Conservation (phyloP, 2,329 filamentous ascomycete genomes). For the Nothopassalora personata region DNA sequence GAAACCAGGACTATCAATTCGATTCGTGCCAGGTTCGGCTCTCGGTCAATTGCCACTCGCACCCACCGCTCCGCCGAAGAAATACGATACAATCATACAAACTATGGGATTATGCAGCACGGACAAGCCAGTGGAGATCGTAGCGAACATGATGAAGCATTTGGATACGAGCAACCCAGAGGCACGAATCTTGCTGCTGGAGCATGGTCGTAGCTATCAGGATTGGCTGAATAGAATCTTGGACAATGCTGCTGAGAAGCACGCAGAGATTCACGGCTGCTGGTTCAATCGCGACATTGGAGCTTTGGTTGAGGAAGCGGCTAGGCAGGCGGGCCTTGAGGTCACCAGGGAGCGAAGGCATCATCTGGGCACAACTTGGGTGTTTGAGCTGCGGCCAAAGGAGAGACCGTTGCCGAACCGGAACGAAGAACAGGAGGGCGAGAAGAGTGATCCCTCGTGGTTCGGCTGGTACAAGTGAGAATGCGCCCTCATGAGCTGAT, state of each 20-base stretch:
- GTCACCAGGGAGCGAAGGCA: constrained; percentile 42
- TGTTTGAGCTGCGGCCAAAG: constrained; percentile 43
- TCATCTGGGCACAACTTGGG: constrained; percentile 47
- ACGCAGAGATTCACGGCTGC: constrained; percentile 47
- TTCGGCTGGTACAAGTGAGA: constrained; percentile 13
- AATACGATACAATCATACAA: constrained; percentile 48
- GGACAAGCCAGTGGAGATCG: constrained; percentile 39
- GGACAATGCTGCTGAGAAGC: constrained; percentile 42
- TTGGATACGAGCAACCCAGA: constrained; percentile 39
- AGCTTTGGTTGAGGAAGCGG: constrained; percentile 44
- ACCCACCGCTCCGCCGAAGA: constrained; percentile 28
- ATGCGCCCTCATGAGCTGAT: background rate
- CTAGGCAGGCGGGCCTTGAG: constrained; percentile 43
- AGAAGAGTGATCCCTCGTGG: constrained; percentile 6
- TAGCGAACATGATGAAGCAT: constrained; percentile 40
- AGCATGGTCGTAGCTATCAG: constrained; percentile 47
- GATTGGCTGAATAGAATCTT: constrained; percentile 45
- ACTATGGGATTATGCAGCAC: constrained; percentile 50
- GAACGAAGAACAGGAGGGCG: background rate
- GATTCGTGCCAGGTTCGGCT: constrained; percentile 43
- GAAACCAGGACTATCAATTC: constrained; percentile 22
- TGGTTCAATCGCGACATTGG: constrained; percentile 52
- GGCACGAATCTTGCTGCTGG: constrained; percentile 44
- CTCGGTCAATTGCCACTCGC: constrained; percentile 40
- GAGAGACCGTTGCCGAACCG: background rate